Percentiles rank a stretch among this genome's conserved stretches.
Conservation (phyloP, 1,139 yeast genomes). For the Diutina ranongensis region DNA sequence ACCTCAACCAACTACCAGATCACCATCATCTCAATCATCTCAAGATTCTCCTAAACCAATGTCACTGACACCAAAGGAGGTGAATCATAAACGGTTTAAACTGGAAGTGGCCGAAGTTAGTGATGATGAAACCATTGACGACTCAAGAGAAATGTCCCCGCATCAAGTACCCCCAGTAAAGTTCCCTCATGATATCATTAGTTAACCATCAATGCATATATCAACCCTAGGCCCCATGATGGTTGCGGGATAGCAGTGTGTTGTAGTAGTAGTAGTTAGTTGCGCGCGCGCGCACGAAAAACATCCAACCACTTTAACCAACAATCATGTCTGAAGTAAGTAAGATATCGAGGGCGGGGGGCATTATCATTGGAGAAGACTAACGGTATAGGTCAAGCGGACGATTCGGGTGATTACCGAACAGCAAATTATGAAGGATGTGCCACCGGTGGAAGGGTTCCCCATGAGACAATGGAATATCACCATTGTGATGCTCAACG, state of each 20-base stretch:
- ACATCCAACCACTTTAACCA: neutral
- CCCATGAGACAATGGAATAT: constrained; percentile 97
- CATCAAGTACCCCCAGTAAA: constrained; percentile 4
- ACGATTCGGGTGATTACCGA: constrained; percentile 81
- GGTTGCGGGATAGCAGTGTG: no score
- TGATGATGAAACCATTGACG: constrained; percentile 6
- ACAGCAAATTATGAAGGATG: constrained; percentile 74
- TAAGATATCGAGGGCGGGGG: no score
- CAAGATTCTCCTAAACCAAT: neutral
- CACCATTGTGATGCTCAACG: constrained; percentile 62
- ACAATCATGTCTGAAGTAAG: constrained; percentile 5
- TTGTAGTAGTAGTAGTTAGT: no score
- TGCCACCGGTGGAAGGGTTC: constrained; percentile 69
- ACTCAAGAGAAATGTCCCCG: constrained; percentile 4
- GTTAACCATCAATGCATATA: no score
- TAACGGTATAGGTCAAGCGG: constrained; percentile 64
- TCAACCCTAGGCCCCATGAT: no score
- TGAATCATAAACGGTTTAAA: constrained; percentile 1
- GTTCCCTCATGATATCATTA: constrained; percentile 1
- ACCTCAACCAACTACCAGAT: neutral
- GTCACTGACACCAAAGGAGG: neutral
- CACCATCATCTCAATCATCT: neutral
- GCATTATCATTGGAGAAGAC: no score
- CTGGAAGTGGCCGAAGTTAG: constrained; percentile 1
- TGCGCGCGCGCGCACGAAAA: neutral